Evolutionary conservation across 2,329 filamentous ascomycete species (phyloP), one percentile per base, ranked within the genome.

Genomic region (Arachnopeziza araneosa): DNA sequence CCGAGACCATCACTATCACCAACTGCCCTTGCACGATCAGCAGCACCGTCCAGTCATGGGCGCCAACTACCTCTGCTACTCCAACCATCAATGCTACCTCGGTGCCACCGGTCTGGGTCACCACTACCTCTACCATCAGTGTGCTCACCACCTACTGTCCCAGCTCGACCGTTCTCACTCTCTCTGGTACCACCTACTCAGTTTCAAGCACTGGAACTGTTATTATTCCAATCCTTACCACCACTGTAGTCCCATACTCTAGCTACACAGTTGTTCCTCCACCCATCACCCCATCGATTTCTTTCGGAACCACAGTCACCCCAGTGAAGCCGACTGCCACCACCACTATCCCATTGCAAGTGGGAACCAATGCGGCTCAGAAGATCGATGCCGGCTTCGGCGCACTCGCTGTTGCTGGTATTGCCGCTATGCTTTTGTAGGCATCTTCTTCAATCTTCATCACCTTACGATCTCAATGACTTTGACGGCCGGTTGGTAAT

Each of bases 11-110:
- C 64, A 84, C 80, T 68, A 78, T 87, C 59, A 78, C 76, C 48
- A 75, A 82, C 70, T 83, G 80, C 73, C 79, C 80, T 60, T 83
- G 80, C 76, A 81, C 60, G 21, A 50, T 60, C 61, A 57, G 58
- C 24, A 48, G 59, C 24, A 26, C 64, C 26, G 23, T 60, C 54
- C 54, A 58, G 52, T 24, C 30, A 32, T 24, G n/a, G n/a, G 8
- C 23, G 48, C 24, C 26, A 57, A 32, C 54, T 24, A 57, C 60
- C 24, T 52, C 57, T 14, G 30, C 50, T 56, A 50, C 48, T 36
- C 54, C 57, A 36, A 52, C 57, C 12, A 9, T 21, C 49, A 59
- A 58, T 44, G 52, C 22, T 21, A 64, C 59, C 54, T 57, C 23
- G 44, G 50, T 54, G 50, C 52, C 80, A 52, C 63, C 75, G 14